Evolutionary conservation across 148 eudicot species (phyloP), one percentile per base, ranked within the genome.

Genomic region (Cornus controversa): DNA sequence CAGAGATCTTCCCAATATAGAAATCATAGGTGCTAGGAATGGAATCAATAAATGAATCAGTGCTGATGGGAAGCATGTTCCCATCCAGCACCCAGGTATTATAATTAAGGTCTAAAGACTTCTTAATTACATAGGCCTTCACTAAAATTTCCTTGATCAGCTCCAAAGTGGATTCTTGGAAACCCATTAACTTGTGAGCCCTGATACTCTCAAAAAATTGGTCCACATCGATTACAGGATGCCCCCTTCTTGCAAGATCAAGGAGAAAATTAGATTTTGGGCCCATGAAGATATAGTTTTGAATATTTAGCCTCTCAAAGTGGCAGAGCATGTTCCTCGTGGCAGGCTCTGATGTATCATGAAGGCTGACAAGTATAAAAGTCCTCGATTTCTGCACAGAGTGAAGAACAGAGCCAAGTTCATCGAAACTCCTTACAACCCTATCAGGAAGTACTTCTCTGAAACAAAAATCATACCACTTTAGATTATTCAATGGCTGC

Each of bases 381-480:
- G 93, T 88, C 66, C 87, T 82, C 50, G 75, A 82, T 68, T 86
- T 86, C 83, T 84, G 89, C 82, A 84, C 83, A 69, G 92, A 85
- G 47, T 76, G 85, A 71, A 96, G 80, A 78, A 89, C 81, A 23
- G 80, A 69, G 47, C 71, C 82, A 40, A 93, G 78, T 72, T 91
- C 92, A 87, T 86, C 65, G 10, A 83, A 83, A 66, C 74, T 83
- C 67, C 75, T 84, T 36, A 87, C 89, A 77, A 87, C 78, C 84
- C 98, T 86, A 64, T 88, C 86, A 10, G 91, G 90, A 75, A 88
- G 50, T 66, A 93, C 89, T 89, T 88, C 82, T 84, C 79, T 90
- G 84, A 96, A 96, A 85, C 99, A 96, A 82, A 90, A 96, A 83
- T 96, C 97, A 77, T 90, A 96, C 98, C 99, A 92, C 73, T 84